Evolutionary conservation across 2,329 filamentous ascomycete genomes (phyloP).

Genomic region (Pseudogymnoascus destructans): DNA sequence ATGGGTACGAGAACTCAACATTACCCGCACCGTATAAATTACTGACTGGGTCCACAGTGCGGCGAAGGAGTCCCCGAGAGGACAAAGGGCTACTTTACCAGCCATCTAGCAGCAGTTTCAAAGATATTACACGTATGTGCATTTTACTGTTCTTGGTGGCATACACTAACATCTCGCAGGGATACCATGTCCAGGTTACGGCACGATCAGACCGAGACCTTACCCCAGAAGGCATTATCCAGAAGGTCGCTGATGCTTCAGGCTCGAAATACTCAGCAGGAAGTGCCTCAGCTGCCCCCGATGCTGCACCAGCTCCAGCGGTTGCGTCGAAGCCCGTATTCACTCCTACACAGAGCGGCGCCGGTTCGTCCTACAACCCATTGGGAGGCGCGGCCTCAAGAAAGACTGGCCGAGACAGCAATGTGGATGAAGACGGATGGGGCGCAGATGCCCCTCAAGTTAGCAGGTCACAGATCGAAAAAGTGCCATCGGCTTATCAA

Average conservation of each 20-base stretch:
- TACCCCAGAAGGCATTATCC: conserved; percentile 73
- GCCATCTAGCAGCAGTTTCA: conserved; percentile 76
- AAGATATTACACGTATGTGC: conserved; percentile 67
- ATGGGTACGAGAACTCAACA: conserved; percentile 43
- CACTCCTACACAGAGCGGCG: conserved; percentile 51
- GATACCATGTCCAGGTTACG: conserved; percentile 95
- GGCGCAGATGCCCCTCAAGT: conserved; percentile 86
- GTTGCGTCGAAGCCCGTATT: conserved; percentile 85
- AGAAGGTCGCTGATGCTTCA: conserved; percentile 89
- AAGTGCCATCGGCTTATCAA: conserved; percentile 83
- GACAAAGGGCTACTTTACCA: conserved; percentile 97
- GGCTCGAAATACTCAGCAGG: conserved; percentile 83
- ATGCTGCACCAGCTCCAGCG: conserved; percentile 44
- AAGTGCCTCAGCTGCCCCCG: conserved; percentile 35
- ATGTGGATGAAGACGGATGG: conserved; percentile 80
- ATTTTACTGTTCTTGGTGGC: conserved; percentile 11
- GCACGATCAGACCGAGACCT: conserved; percentile 85
- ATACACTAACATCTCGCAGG: conserved; percentile 30
- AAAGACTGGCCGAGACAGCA: conserved; percentile 37
- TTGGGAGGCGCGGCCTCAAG: conserved; percentile 51
- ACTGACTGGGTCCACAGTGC: conserved; percentile 41
- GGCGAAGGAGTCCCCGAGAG: conserved; percentile 95
- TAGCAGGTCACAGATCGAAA: conserved; percentile 75
- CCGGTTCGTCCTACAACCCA: conserved; percentile 48
- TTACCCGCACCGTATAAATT: not conserved